These are phyloP conservation scores for Lagerstroemia speciosa DNA, from an alignment of 345 rosid genomes.

Conservation along the genomic window DNA sequence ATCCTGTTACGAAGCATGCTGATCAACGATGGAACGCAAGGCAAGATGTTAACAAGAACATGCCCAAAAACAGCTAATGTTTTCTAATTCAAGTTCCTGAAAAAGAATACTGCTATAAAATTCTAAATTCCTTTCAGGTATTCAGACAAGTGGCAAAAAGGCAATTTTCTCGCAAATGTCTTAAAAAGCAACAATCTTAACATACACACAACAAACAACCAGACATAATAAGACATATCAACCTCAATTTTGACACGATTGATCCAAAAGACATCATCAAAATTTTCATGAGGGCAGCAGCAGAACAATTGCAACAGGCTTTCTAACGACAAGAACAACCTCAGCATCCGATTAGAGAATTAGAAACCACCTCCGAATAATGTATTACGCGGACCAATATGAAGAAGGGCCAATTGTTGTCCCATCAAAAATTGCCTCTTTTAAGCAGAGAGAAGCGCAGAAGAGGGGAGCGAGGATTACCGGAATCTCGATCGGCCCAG, in stretches of 20 bases:
- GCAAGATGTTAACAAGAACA: not conserved
- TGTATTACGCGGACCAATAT: not conserved
- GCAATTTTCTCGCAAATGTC: too few relatives aligned
- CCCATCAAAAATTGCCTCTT: not conserved
- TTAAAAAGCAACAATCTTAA: too few relatives aligned
- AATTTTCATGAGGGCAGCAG: not conserved
- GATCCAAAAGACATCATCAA: not conserved
- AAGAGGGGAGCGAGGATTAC: not conserved
- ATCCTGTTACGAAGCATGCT: not conserved
- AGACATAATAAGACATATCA: too few relatives aligned
- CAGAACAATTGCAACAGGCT: not conserved
- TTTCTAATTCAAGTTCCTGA: not conserved
- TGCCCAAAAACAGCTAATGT: not conserved
- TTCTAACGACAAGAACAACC: not conserved
- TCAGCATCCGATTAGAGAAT: not conserved
- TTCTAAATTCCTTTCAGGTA: not conserved
- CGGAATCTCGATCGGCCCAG: constrained; percentile 44
- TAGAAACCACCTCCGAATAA: not conserved
- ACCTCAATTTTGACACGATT: not conserved
- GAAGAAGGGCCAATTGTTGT: not conserved
- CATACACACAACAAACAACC: too few relatives aligned
- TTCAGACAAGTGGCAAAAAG: not conserved
- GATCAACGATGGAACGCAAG: not conserved
- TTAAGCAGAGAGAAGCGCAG: not conserved
- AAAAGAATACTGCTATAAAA: not conserved